Evolutionary conservation across 306 rosid species (phyloP).

Genomic region (Adenanthera pavonina): DNA sequence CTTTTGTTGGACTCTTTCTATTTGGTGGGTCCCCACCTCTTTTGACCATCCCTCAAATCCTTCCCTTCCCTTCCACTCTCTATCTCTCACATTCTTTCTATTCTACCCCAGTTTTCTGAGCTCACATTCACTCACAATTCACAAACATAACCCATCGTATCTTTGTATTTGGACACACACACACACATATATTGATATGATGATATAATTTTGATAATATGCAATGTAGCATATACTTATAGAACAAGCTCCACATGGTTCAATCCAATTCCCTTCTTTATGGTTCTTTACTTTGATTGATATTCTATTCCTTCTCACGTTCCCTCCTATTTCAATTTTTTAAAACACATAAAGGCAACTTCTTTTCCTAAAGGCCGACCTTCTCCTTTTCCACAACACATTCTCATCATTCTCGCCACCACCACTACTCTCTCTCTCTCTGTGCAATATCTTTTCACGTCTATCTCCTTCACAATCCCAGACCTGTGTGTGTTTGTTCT

Average conservation of each 20-base stretch:
- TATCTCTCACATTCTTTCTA: neutral
- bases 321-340: slow-evolving; percentile 62
- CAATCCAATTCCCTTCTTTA: neutral
- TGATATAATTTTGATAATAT: too few relatives aligned
- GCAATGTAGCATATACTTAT: too few relatives aligned
- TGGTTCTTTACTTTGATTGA: slow-evolving; percentile 31
- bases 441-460: slow-evolving; percentile 31
- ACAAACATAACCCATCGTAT: neutral
- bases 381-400: slow-evolving; percentile 52
- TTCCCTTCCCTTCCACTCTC: slow-evolving; percentile 37
- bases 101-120: neutral
- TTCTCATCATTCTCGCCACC: slow-evolving; percentile 71
- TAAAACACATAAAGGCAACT: slow-evolving; percentile 54
- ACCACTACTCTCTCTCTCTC: slow-evolving; percentile 37
- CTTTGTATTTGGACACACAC: neutral
- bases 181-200: too few relatives aligned
- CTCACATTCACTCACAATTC: neutral
- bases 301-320: slow-evolving; percentile 65
- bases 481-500: slow-evolving; percentile 36
- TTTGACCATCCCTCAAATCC: slow-evolving; percentile 80
- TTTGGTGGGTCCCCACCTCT: slow-evolving; percentile 53
- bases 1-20: slow-evolving; percentile 59
- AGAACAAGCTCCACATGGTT: too few relatives aligned
- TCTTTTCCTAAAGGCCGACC: slow-evolving; percentile 66
- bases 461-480: slow-evolving; percentile 36